Conservation (phyloP, 331 rosid genomes). For the Stylosanthes scabra region DNA sequence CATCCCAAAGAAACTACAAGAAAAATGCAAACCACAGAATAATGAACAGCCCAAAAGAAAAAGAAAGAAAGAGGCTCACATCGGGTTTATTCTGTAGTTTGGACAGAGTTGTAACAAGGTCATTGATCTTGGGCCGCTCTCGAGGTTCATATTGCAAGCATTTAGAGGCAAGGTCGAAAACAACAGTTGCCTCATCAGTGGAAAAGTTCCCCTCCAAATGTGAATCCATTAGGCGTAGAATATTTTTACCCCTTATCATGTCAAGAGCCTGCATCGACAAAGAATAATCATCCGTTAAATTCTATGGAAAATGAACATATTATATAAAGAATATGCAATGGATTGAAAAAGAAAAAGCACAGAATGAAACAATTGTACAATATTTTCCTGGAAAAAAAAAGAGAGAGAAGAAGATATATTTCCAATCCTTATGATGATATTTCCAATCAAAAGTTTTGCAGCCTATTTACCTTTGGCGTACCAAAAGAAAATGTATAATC, state of each 20-base stretch:
- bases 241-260: constrained; percentile 76
- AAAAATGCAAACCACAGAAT: background rate
- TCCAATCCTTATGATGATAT: background rate
- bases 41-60: background rate
- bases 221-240: constrained; percentile 75
- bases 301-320: constrained; percentile 4
- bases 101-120: constrained; percentile 63
- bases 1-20: too few relatives aligned
- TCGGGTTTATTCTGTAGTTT: constrained; percentile 74
- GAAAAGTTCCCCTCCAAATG: constrained; percentile 85
- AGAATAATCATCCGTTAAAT: constrained; percentile 18
- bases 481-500: too few relatives aligned
- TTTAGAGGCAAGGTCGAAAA: constrained; percentile 71
- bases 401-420: background rate
- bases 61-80: constrained; percentile 37
- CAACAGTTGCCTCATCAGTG: constrained; percentile 77
- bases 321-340: background rate
- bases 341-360: background rate
- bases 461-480: too few relatives aligned
- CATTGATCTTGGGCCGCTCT: constrained; percentile 72
- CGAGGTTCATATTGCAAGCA: constrained; percentile 81
- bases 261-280: constrained; percentile 72
- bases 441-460: too few relatives aligned
- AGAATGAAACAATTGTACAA: background rate
- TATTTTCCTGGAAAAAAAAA: too few relatives aligned